These are phyloP conservation scores for Globisporangium ultimum DNA, from an alignment of 352 stramenopile genomes.

Conservation along the genomic window DNA sequence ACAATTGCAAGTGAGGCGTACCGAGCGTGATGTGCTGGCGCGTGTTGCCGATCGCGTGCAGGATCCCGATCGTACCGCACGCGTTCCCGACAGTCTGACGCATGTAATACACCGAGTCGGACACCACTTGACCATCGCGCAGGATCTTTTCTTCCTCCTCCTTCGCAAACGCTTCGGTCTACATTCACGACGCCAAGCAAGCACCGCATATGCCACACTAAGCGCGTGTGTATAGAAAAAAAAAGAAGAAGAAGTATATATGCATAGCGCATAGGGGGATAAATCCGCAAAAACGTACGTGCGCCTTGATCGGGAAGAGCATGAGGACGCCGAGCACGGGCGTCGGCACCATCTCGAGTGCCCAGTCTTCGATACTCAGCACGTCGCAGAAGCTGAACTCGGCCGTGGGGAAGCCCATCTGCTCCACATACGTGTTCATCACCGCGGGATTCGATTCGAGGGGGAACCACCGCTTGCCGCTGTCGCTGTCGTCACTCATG, in stretches of 20 bases:
- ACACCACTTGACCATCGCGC: constrained; percentile 68
- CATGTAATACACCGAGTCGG: constrained; percentile 85
- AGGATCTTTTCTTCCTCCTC: constrained; percentile 70
- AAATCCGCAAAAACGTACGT: constrained; percentile 29
- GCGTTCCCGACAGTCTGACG: constrained; percentile 97
- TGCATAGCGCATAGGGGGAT: background rate
- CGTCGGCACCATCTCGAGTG: constrained; percentile 93
- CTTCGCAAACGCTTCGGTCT: constrained; percentile 78
- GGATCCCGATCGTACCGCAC: constrained; percentile 94
- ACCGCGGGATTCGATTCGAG: constrained; percentile 95
- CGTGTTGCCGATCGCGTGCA: constrained; percentile 94
- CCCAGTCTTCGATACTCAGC: constrained; percentile 95
- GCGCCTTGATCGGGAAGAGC: constrained; percentile 94
- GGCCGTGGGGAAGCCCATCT: constrained; percentile 89
- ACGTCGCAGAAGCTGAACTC: constrained; percentile 92
- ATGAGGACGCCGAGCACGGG: constrained; percentile 93
- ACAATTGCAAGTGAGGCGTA: constrained; percentile 20
- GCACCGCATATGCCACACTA: too few species aligned
- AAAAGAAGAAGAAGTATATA: constrained; percentile 3
- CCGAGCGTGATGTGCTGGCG: constrained; percentile 61
- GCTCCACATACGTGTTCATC: constrained; percentile 94
- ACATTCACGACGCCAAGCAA: background rate
- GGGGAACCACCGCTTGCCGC: constrained; percentile 82
- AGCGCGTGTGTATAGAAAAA: background rate
- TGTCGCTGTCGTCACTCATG: constrained; percentile 40